Conservation (phyloP, 306 rosid species). For the Vigna reflexopilosa region DNA sequence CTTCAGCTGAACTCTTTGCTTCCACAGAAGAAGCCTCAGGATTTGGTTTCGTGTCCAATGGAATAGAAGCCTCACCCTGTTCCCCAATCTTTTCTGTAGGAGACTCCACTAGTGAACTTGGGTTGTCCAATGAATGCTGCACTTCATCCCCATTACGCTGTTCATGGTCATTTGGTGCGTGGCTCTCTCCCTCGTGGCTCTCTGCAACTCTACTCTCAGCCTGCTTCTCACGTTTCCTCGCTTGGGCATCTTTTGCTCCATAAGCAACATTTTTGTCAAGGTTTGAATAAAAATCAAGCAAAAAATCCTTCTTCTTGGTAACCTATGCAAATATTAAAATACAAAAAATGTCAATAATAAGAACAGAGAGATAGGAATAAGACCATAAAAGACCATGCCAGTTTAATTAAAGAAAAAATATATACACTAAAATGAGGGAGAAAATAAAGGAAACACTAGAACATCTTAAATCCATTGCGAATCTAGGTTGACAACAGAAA, state of each 20-base stretch:
- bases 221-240: conserved; percentile 48
- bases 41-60: conserved; percentile 34
- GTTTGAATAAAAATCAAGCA: conserved; percentile 81
- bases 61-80: conserved; percentile 48
- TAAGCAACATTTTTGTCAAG: conserved; percentile 82
- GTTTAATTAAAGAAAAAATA: not conserved
- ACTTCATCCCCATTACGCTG: conserved; percentile 43
- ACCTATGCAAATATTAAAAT: conserved; percentile 56
- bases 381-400: not conserved
- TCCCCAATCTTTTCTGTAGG: conserved; percentile 41
- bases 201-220: conserved; percentile 51
- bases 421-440: not conserved
- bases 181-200: conserved; percentile 30
- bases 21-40: conserved; percentile 22
- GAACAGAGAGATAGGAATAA: conserved; percentile 5
- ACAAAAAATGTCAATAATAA: conserved; percentile 27
- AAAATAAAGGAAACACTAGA: conserved; percentile 14
- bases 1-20: conserved; percentile 46
- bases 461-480: conserved; percentile 19
- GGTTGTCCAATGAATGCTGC: conserved; percentile 37
- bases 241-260: conserved; percentile 63
- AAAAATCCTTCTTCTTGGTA: conserved; percentile 83
- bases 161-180: conserved; percentile 39
- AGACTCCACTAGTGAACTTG: conserved; percentile 46
- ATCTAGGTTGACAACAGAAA: conserved; percentile 27